A percentile compares a stretch with the other conserved stretches of the same genome.
Conservation (phyloP, 2,329 filamentous ascomycete genomes). For the Apiospora arundinis region DNA sequence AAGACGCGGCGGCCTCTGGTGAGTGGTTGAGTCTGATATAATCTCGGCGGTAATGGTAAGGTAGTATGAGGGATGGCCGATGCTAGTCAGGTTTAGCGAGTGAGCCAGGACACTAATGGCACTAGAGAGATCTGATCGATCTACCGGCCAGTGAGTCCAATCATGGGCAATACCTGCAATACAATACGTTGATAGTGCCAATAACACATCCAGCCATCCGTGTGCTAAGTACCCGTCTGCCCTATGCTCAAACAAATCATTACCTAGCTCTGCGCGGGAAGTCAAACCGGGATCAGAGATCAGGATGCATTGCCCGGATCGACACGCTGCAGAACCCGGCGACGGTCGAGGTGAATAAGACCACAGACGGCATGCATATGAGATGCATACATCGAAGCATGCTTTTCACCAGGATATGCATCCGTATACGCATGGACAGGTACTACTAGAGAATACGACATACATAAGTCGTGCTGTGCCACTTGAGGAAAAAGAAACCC, state of each 20-base stretch:
- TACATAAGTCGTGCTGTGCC: not conserved
- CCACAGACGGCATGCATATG: not conserved
- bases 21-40: conserved; percentile 4
- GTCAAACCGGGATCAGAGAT: not conserved
- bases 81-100: not conserved
- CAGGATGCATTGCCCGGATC: not conserved
- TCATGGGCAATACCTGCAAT: not conserved
- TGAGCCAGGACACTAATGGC: not conserved
- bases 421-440: not conserved
- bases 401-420: not conserved
- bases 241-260: not conserved
- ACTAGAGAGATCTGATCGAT: not conserved
- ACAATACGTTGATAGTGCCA: not conserved
- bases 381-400: not conserved
- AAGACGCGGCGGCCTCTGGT: not conserved
- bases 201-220: not conserved
- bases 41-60: not conserved
- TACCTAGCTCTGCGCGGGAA: not conserved
- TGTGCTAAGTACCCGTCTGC: not conserved
- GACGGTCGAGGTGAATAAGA: not conserved
- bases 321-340: not conserved
- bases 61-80: not conserved
- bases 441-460: not conserved
- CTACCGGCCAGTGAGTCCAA: not conserved
- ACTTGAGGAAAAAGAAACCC: not conserved